phyloP scores from a whole-genome alignment of 2,329 filamentous ascomycete genomes.

The Cladosporium oxysporum region DNA sequence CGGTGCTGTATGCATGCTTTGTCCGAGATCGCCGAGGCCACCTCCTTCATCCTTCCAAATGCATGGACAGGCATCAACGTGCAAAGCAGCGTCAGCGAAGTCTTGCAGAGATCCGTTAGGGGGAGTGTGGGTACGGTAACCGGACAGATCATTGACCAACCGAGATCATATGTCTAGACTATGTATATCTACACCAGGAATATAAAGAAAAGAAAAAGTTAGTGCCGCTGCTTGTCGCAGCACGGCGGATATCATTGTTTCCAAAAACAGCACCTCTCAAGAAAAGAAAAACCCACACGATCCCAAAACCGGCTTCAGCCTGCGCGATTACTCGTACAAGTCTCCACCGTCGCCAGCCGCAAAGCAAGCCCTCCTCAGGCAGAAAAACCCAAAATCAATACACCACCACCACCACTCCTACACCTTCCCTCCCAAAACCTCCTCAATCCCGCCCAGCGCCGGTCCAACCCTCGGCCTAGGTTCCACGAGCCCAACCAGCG shows the following conservation, averaged over 20 bases:
- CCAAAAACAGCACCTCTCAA: background rate
- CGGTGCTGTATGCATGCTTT: conserved; percentile 57
- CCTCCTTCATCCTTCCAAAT: conserved; percentile 52
- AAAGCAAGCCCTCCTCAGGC: background rate
- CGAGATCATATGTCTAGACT: background rate
- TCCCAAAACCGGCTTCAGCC: background rate
- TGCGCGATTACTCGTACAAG: background rate
- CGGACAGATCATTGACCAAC: background rate
- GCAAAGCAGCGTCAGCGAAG: background rate
- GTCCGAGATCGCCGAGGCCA: conserved; percentile 62
- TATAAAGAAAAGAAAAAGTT: background rate
- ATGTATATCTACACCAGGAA: background rate
- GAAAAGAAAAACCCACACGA: background rate
- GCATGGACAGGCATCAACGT: conserved; percentile 18
- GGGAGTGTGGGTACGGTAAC: background rate
- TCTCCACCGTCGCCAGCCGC: background rate
- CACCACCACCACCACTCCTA: conserved; percentile 3
- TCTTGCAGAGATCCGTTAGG: background rate
- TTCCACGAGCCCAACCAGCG: conserved; percentile 33
- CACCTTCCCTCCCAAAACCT: conserved; percentile 33
- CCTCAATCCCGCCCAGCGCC: conserved; percentile 36
- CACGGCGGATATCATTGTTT: conserved; percentile 14
- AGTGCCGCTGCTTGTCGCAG: conserved; percentile 1
- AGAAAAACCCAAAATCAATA: background rate
- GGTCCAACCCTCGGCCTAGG: conserved; percentile 32